Conservation (phyloP, 768 basidiomycete genomes). For the Leccinum imitatum region DNA sequence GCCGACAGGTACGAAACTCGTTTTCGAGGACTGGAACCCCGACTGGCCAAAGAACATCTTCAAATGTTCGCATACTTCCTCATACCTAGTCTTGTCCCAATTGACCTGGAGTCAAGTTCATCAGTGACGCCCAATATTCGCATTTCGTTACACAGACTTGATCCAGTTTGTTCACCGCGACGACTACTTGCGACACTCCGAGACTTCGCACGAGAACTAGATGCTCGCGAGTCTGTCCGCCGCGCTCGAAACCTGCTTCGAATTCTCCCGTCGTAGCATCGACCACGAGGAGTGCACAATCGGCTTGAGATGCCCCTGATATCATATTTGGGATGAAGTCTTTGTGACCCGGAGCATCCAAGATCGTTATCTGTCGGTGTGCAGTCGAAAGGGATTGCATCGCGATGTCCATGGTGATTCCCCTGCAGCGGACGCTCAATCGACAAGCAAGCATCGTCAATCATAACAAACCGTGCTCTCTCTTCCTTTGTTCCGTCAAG, state of each 20-base stretch:
- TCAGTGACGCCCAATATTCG: not conserved
- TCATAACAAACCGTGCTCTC: conserved; percentile 69
- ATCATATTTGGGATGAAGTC: conserved; percentile 99
- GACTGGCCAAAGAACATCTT: conserved; percentile 83
- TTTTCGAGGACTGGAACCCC: conserved; percentile 79
- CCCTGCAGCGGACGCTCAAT: conserved; percentile 47
- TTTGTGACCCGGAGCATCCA: conserved; percentile 96
- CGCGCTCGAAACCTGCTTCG: conserved; percentile 91
- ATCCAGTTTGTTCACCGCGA: conserved; percentile 95
- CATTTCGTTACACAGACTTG: conserved; percentile 39
- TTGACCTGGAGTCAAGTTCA: conserved; percentile 56
- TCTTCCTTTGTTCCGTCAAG: conserved; percentile 93
- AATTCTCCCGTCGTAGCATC: conserved; percentile 91
- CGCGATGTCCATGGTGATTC: conserved; percentile 98
- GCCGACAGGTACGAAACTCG: conserved; percentile 83
- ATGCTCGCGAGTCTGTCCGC: conserved; percentile 96
- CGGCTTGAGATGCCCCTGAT: conserved; percentile 95
- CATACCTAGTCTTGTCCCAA: conserved; percentile 82
- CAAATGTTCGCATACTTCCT: conserved; percentile 74
- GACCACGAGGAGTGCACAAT: conserved; percentile 90
- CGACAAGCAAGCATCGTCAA: conserved; percentile 1
- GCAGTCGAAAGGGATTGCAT: conserved; percentile 73
- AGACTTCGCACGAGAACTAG: conserved; percentile 87
- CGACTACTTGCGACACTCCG: conserved; percentile 87
- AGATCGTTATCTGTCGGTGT: conserved; percentile 80